Conservation (phyloP, 495 filamentous ascomycete genomes). For the Chaetomidium leptoderma region DNA sequence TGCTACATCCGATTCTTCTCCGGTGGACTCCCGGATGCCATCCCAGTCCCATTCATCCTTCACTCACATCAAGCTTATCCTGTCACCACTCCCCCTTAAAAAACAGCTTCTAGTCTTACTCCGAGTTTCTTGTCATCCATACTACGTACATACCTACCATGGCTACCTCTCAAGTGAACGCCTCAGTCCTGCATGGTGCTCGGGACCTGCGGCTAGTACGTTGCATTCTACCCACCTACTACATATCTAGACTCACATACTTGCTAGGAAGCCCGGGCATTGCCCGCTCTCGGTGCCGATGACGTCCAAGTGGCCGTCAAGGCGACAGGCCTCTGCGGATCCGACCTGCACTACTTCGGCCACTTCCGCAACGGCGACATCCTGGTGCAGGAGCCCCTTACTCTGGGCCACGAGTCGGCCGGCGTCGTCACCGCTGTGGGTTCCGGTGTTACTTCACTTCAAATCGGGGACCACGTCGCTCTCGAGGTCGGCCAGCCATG, state of each 20-base stretch:
- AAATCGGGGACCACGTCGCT: constrained; percentile 68
- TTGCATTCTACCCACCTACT: neutral
- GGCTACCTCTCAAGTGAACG: constrained; percentile 40
- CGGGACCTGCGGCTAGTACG: constrained; percentile 64
- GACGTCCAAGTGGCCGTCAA: constrained; percentile 57
- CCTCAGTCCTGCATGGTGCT: constrained; percentile 66
- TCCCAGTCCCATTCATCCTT: no score
- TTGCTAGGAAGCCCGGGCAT: constrained; percentile 45
- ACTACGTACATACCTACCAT: neutral
- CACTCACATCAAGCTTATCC: no score
- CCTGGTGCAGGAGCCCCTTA: constrained; percentile 57
- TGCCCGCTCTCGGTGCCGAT: constrained; percentile 39
- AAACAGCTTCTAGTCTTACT: neutral
- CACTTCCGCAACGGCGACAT: constrained; percentile 67
- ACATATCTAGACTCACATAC: neutral
- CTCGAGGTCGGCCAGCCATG: constrained; percentile 84
- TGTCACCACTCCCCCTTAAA: no score
- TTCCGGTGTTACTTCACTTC: constrained; percentile 40
- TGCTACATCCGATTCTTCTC: neutral
- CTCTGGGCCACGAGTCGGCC: constrained; percentile 59
- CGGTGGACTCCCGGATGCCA: no score
- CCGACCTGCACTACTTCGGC: constrained; percentile 64
- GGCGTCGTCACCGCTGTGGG: constrained; percentile 54
- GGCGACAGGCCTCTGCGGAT: constrained; percentile 62
- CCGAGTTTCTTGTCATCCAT: neutral